Conservation (phyloP, 331 rosid genomes). For the Acacia pycnantha region DNA sequence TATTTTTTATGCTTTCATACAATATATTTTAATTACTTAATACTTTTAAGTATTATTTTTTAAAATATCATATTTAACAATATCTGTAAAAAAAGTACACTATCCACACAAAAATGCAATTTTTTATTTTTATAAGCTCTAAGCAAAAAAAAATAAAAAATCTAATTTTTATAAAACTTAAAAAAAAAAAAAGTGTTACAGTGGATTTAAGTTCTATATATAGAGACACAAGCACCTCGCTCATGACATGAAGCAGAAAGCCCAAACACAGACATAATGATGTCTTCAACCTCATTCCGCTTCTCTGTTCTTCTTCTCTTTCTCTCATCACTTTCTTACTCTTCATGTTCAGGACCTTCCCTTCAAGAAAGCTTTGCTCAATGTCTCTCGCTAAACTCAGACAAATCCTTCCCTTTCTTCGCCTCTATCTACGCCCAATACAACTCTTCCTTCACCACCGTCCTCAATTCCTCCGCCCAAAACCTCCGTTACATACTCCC, state of each 20-base stretch:
- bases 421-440: constrained; percentile 37
- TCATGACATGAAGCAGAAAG: not conserved
- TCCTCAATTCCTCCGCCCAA: constrained; percentile 47
- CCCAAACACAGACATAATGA: constrained; percentile 23
- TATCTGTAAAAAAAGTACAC: too few relatives aligned
- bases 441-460: constrained; percentile 38
- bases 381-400: constrained; percentile 45
- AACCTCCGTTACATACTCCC: constrained; percentile 56
- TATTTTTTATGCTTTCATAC: too few relatives aligned
- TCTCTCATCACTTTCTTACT: constrained; percentile 28
- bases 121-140: too few relatives aligned
- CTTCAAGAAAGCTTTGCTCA: constrained; percentile 35
- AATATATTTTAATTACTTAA: too few relatives aligned
- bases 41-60: too few relatives aligned
- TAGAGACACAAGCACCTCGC: constrained; percentile 18
- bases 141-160: too few relatives aligned
- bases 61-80: too few relatives aligned
- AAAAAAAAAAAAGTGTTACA: too few relatives aligned
- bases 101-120: too few relatives aligned
- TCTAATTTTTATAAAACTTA: too few relatives aligned
- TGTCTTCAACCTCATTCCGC: constrained; percentile 9
- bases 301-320: constrained; percentile 23
- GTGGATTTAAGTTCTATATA: constrained; percentile 14
- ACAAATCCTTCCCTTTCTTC: constrained; percentile 36
- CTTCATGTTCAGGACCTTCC: constrained; percentile 32